phyloP scores from a whole-genome alignment of 352 stramenopile genomes.

The Globisporangium viniferum region DNA sequence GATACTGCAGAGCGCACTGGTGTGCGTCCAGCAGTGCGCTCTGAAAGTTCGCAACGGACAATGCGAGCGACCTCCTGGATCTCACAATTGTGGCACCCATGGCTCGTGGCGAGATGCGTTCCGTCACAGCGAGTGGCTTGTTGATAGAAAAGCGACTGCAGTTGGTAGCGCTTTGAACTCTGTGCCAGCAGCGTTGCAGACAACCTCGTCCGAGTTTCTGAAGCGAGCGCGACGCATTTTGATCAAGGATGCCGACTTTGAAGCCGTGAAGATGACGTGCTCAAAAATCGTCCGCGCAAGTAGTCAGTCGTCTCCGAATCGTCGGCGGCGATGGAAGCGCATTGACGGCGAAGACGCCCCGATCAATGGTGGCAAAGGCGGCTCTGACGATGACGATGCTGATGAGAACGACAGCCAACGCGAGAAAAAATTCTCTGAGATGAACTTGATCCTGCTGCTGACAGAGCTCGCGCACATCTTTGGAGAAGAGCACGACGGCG shows the following conservation, averaged over 20 bases:
- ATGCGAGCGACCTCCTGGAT: neutral
- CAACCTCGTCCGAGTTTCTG: slow-evolving; percentile 13
- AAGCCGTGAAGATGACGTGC: slow-evolving; percentile 20
- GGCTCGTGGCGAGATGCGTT: slow-evolving; percentile 15
- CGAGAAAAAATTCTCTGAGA: slow-evolving; percentile 8
- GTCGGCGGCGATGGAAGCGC: neutral
- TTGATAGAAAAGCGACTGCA: neutral
- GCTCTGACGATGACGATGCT: neutral
- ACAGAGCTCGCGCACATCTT: slow-evolving; percentile 25
- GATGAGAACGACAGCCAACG: neutral
- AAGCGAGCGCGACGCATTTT: slow-evolving; percentile 11
- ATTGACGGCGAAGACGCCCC: neutral
- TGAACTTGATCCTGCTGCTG: slow-evolving; percentile 23
- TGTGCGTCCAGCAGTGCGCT: slow-evolving; percentile 12
- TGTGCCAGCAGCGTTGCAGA: neutral
- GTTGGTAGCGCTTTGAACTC: too few species aligned
- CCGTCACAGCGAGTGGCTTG: slow-evolving; percentile 23
- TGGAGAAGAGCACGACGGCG: slow-evolving; percentile 24
- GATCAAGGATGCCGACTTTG: slow-evolving; percentile 19
- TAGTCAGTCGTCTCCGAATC: neutral
- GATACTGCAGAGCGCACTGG: slow-evolving; percentile 17
- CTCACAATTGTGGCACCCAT: neutral
- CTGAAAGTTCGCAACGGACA: neutral
- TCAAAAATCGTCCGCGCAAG: slow-evolving; percentile 12
- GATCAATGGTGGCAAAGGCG: neutral